A percentile compares a stretch with the other conserved stretches of the same genome.
Evolutionary conservation across 805 yeast genomes (phyloP).

Genomic region (Starmerella cellae): DNA sequence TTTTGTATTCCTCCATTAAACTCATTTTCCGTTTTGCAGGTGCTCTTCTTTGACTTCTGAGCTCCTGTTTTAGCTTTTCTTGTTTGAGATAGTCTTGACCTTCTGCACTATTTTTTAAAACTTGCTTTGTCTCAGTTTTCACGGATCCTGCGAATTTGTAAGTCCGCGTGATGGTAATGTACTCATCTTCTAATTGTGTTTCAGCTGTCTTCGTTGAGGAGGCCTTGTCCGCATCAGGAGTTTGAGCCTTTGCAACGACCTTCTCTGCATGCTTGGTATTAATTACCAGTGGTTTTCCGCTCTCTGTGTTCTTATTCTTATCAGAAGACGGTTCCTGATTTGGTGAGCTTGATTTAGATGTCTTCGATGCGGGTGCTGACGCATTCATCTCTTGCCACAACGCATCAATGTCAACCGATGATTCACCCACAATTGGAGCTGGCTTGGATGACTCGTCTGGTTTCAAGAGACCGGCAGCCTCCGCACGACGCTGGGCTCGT

Average conservation of each 20-base stretch:
- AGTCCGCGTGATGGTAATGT: slow-evolving; percentile 57
- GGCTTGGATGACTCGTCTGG: not conserved
- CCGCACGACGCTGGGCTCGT: slow-evolving; percentile 41
- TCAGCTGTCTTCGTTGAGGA: not conserved
- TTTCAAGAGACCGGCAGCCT: slow-evolving; percentile 18
- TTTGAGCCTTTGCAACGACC: not conserved
- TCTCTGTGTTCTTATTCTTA: not conserved
- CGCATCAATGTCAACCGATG: slow-evolving; percentile 36
- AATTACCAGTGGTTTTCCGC: not conserved
- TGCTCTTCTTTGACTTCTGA: slow-evolving; percentile 17
- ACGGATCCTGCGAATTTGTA: slow-evolving; percentile 85
- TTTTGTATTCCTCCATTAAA: slow-evolving; percentile 59
- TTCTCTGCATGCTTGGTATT: not conserved
- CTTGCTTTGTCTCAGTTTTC: slow-evolving; percentile 64
- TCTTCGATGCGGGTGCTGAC: not conserved
- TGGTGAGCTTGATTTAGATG: not conserved
- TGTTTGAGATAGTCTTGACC: slow-evolving; percentile 65
- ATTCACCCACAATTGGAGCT: slow-evolving; percentile 17
- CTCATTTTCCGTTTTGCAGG: slow-evolving; percentile 53
- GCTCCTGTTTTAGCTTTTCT: slow-evolving; percentile 15
- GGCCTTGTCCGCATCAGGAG: not conserved
- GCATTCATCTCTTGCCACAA: slow-evolving; percentile 44
- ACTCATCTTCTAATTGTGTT: slow-evolving; percentile 29
- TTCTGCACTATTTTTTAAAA: slow-evolving; percentile 66
- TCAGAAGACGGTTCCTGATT: not conserved